phyloP scores from a whole-genome alignment of 768 basidiomycete genomes.

The Boletus fagicola region DNA sequence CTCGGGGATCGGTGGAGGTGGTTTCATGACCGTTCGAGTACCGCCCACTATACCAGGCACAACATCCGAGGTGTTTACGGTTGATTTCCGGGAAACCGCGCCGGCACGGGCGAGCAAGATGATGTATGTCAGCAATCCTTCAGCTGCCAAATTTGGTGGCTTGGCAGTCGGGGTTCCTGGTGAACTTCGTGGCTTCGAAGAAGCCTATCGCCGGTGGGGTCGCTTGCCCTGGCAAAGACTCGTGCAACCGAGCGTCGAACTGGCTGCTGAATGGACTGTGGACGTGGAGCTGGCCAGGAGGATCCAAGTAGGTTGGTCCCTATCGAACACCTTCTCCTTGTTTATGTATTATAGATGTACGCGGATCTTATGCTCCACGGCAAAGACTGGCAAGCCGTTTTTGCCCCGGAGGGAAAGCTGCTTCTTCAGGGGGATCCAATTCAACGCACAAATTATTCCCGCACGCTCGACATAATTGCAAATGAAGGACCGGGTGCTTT shows the following conservation, averaged over 20 bases:
- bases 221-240: conserved; percentile 74
- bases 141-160: conserved; percentile 66
- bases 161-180: conserved; percentile 89
- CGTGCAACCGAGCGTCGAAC: conserved; percentile 67
- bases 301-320: conserved; percentile 52
- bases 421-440: conserved; percentile 75
- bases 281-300: conserved; percentile 72
- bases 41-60: conserved; percentile 47
- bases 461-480: conserved; percentile 73
- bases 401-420: conserved; percentile 73
- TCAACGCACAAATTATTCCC: conserved; percentile 68
- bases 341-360: conserved; percentile 36
- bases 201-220: conserved; percentile 83
- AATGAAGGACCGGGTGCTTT: conserved; percentile 76
- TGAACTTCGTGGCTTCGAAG: conserved; percentile 83
- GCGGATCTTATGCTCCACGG: conserved; percentile 57
- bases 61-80: conserved; percentile 59
- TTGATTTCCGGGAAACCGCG: conserved; percentile 90
- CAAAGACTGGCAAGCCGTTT: conserved; percentile 79
- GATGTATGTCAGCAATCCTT: conserved; percentile 68
- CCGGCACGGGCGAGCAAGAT: conserved; percentile 67
- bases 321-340: background rate
- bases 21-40: conserved; percentile 80
- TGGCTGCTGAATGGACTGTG: conserved; percentile 81
- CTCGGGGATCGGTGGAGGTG: too few relatives aligned